A percentile compares a stretch with the other conserved stretches of the same genome.
phyloP scores from a whole-genome alignment of 139 green algal genomes.

The Chlorella sp. region DNA sequence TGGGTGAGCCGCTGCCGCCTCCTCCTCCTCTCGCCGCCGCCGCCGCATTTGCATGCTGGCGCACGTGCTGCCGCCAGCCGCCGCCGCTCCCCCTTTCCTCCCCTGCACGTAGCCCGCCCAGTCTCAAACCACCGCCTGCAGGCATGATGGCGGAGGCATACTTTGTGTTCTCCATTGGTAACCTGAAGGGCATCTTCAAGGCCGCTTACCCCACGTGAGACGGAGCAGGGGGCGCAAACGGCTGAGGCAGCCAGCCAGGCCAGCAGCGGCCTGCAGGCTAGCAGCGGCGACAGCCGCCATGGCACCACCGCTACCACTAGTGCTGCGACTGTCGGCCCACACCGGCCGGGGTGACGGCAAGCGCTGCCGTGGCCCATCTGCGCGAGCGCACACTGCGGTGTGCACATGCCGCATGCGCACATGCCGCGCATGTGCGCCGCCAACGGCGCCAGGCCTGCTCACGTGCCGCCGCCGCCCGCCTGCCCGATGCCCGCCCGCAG shows the following conservation, averaged over 20 bases:
- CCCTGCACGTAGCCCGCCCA: background rate
- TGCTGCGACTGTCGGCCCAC: too few relatives aligned
- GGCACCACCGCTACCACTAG: too few relatives aligned
- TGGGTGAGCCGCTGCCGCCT: conserved; percentile 16
- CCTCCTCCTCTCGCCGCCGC: too few relatives aligned
- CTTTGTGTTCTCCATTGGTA: conserved; percentile 59
- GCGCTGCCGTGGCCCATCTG: too few relatives aligned
- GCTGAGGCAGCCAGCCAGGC: too few relatives aligned
- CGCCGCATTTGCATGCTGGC: background rate
- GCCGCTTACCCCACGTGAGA: conserved; percentile 37
- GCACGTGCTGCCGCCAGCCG: too few relatives aligned
- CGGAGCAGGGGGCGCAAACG: too few relatives aligned
- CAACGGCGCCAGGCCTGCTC: too few relatives aligned
- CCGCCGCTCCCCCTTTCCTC: background rate
- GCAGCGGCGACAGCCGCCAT: too few relatives aligned
- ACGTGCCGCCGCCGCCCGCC: background rate
- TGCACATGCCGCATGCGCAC: background rate
- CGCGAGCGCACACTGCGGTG: too few relatives aligned
- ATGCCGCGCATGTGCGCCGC: background rate
- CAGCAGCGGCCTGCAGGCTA: too few relatives aligned
- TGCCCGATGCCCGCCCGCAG: background rate
- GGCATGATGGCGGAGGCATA: conserved; percentile 56
- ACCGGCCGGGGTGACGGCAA: too few relatives aligned
- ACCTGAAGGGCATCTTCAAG: conserved; percentile 46
- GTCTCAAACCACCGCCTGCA: background rate